Conservation (phyloP, 73 alveolate genomes). For the Stentor roeselii region DNA sequence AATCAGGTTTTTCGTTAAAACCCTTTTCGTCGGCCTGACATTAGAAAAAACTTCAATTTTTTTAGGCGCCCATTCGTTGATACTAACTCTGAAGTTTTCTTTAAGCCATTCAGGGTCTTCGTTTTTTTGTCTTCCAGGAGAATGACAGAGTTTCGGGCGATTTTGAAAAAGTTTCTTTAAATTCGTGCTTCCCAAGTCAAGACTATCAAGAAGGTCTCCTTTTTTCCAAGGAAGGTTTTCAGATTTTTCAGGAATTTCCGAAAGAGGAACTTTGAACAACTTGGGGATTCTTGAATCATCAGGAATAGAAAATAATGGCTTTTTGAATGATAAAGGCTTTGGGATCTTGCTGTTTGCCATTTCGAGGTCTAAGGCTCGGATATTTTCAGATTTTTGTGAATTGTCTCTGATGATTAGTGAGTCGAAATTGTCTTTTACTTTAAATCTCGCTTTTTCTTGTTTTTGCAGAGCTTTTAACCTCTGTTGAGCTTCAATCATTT, state of each 20-base stretch:
- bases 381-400: neutral
- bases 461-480: neutral
- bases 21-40: neutral
- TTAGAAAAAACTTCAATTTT: no score
- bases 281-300: neutral
- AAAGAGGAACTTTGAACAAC: neutral
- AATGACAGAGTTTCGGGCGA: no score
- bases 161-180: neutral
- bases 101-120: neutral
- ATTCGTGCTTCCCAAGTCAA: neutral
- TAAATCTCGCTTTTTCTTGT: neutral
- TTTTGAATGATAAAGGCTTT: no score
- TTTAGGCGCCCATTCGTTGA: neutral
- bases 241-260: neutral
- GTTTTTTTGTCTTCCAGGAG: neutral
- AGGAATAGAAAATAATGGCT: neutral
- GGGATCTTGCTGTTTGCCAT: neutral
- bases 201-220: slow-evolving; percentile 7
- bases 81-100: neutral
- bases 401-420: neutral
- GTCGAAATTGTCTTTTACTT: neutral
- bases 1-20: no score
- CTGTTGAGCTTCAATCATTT: neutral
- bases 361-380: neutral
- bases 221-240: neutral